Conservation (phyloP, 805 yeast genomes). For the Danielozyma ontarioensis region DNA sequence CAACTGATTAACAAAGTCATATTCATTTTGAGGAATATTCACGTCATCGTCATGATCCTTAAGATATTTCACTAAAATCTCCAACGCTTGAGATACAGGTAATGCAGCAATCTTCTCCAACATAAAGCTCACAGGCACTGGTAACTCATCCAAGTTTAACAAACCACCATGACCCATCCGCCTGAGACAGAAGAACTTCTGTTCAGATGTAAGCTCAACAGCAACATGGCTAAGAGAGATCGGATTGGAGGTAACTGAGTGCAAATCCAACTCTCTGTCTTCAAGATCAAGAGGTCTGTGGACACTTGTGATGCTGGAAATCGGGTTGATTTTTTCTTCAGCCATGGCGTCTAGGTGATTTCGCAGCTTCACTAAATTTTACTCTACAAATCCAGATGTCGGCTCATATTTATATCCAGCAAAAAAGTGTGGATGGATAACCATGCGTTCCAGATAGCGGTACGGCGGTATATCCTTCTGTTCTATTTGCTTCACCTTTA, state of each 20-base stretch:
- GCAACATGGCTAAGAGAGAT: constrained; percentile 20
- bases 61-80: constrained; percentile 10
- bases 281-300: constrained; percentile 1
- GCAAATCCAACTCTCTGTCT: constrained; percentile 8
- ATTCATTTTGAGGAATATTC: constrained; percentile 11
- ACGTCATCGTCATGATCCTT: constrained; percentile 13
- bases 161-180: constrained; percentile 21
- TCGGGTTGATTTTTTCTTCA: too few relatives aligned
- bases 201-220: constrained; percentile 16
- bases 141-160: constrained; percentile 25
- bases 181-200: constrained; percentile 23
- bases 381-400: too few relatives aligned
- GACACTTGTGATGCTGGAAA: background rate
- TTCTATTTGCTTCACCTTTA: too few relatives aligned
- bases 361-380: too few relatives aligned
- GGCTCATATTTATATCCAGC: too few relatives aligned
- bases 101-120: constrained; percentile 9
- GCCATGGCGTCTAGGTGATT: too few relatives aligned
- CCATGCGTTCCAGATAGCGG: too few relatives aligned
- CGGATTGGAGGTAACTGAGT: constrained; percentile 19
- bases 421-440: too few relatives aligned
- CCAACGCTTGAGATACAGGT: constrained; percentile 3
- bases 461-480: too few relatives aligned
- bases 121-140: constrained; percentile 24
- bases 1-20: constrained; percentile 5